Evolutionary conservation across 345 rosid genomes (phyloP), one percentile per base, ranked within the genome.

Genomic region (Brassica carinata): DNA sequence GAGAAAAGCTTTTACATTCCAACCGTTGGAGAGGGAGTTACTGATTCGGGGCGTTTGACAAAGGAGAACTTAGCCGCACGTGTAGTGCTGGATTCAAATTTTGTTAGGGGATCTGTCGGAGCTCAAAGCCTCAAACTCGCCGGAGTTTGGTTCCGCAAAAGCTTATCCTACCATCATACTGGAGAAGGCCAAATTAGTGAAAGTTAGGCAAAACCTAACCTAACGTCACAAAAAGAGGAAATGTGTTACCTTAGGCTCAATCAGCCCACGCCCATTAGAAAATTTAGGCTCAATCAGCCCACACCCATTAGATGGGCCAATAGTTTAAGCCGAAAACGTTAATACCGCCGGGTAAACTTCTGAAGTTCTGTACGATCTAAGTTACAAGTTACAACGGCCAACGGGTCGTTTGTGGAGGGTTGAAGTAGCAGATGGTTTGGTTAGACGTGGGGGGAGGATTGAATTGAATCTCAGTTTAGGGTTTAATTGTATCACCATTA

Each of bases 401-500:
- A 23, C 26, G 9, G 6, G 64, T 57, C 31, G 5, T 8, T 1
- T 40, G 10, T 65, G 30, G 67, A 34, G 30, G 72, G 86, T 89
- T 30, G 90, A 89, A 77, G 83, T 88, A 13, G 90, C 88, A 6
- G 90, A 91, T 69, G 77, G 68, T 61, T 73, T 73, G 29, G 33
- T 30, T 79, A 57, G 48, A 53, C 65, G 51, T 48, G 14, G 27
- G 53, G 57, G 69, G 26, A 69, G 9, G 29, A 36, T 69, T 64
- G 38, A 73, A 19, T 51, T 13, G 17, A 48, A 48, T 48, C 71
- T 62, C 43, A 38, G 23, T 68, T 74, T 69, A 74, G 75, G 71
- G 64, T 74, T 69, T 48, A 45, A n/a, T 31, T 69, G 10, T 48
- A 10, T 62, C 15, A 11, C 17, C 36, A 7, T 14, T 7, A 33